A percentile compares a stretch with the other conserved stretches of the same genome.
phyloP scores from a whole-genome alignment of 208 protist species.

The Naegleria fowleri region DNA sequence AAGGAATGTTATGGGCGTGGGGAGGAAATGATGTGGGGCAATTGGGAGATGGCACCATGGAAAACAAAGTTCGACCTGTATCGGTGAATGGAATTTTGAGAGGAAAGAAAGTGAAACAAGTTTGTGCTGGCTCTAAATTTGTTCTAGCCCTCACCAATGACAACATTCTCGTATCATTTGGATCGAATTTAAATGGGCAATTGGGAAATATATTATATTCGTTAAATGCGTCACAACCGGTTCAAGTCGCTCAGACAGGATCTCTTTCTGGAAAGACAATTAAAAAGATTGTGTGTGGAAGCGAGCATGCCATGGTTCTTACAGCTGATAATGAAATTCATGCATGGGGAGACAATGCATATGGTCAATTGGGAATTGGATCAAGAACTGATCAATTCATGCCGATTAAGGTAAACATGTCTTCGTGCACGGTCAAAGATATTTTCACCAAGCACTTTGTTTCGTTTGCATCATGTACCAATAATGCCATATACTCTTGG shows the following conservation, averaged over 20 bases:
- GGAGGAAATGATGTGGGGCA: slow-evolving; percentile 25
- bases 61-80: slow-evolving; percentile 27
- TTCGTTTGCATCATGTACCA: not conserved
- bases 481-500: not conserved
- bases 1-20: slow-evolving; percentile 24
- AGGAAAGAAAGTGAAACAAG: not conserved
- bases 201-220: not conserved
- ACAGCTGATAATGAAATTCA: not conserved
- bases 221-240: not conserved
- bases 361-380: slow-evolving; percentile 1
- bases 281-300: not conserved
- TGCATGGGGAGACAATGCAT: not conserved
- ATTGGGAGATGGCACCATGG: slow-evolving; percentile 7
- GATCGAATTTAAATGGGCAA: not conserved
- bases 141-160: not conserved
- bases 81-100: slow-evolving; percentile 13
- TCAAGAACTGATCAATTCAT: not conserved
- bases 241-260: not conserved
- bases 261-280: not conserved
- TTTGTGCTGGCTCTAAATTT: not conserved
- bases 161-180: not conserved
- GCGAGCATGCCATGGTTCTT: not conserved
- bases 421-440: not conserved
- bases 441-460: not conserved
- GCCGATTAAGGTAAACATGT: not conserved